Percentiles rank a stretch among this genome's conserved stretches.
phyloP scores from a whole-genome alignment of 345 rosid genomes.

The Populus deltoides region DNA sequence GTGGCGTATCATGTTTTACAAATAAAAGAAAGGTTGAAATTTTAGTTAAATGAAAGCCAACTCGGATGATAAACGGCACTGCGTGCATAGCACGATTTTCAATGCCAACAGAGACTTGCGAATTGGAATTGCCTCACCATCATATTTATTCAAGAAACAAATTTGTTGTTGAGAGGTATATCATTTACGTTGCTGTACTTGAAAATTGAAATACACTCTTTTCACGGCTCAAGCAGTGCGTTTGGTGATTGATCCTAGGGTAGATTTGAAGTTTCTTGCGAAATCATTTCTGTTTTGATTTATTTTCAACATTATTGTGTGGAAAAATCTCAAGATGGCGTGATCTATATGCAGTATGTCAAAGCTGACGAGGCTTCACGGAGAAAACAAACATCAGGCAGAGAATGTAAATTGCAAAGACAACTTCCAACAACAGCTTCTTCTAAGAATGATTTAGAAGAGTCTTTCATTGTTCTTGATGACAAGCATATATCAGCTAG shows the following conservation, averaged over 20 bases:
- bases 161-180: not conserved
- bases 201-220: no score
- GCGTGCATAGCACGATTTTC: not conserved
- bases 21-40: not conserved
- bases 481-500: conserved; percentile 8
- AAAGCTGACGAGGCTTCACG: conserved; percentile 22
- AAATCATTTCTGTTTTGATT: not conserved
- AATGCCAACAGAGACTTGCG: not conserved
- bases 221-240: not conserved
- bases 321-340: not conserved
- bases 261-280: not conserved
- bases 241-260: not conserved
- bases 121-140: not conserved
- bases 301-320: not conserved
- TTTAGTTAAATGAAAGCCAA: not conserved
- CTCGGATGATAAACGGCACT: not conserved
- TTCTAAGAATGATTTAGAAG: conserved; percentile 8
- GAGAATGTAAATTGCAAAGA: conserved; percentile 10
- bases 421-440: conserved; percentile 1
- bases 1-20: not conserved
- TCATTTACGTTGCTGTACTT: no score
- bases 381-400: conserved; percentile 2
- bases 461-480: conserved; percentile 1
- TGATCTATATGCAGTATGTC: conserved; percentile 39
- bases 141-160: not conserved